phyloP scores from a whole-genome alignment of 805 yeast genomes.

The Candida orba region DNA sequence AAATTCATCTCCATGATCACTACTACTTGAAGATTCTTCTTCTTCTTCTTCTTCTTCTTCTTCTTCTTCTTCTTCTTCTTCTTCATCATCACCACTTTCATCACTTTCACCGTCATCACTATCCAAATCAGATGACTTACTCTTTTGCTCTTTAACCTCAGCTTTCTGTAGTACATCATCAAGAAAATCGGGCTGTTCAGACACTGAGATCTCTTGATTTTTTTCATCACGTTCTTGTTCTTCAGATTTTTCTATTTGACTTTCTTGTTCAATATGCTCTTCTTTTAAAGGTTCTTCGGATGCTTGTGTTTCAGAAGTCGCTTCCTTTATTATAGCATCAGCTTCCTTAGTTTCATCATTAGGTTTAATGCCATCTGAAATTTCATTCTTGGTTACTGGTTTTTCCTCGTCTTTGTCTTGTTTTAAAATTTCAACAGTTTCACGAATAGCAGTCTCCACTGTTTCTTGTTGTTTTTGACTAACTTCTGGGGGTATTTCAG shows the following conservation, averaged over 20 bases:
- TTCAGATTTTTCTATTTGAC: too few relatives aligned
- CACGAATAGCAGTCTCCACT: too few relatives aligned
- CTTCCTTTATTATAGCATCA: too few relatives aligned
- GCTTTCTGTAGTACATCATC: not conserved
- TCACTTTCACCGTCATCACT: conserved; percentile 14
- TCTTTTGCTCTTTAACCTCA: not conserved
- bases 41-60: conserved; percentile 12
- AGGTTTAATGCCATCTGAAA: too few relatives aligned
- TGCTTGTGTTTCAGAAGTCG: too few relatives aligned
- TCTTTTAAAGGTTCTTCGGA: too few relatives aligned
- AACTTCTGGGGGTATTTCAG: too few relatives aligned
- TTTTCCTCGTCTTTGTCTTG: not conserved
- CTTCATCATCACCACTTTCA: not conserved
- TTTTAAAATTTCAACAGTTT: not conserved
- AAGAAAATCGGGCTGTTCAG: not conserved
- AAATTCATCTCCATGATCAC: conserved; percentile 10
- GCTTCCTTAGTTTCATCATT: too few relatives aligned
- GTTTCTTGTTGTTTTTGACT: too few relatives aligned
- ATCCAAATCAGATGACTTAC: not conserved
- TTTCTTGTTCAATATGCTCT: too few relatives aligned
- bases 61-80: conserved; percentile 11
- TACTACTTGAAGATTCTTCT: conserved; percentile 4
- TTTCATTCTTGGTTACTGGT: not conserved
- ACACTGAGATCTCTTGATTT: too few relatives aligned
- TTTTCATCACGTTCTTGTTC: not conserved